Evolutionary conservation across 768 basidiomycete genomes (phyloP).

Genomic region (Leccinum arenicola): DNA sequence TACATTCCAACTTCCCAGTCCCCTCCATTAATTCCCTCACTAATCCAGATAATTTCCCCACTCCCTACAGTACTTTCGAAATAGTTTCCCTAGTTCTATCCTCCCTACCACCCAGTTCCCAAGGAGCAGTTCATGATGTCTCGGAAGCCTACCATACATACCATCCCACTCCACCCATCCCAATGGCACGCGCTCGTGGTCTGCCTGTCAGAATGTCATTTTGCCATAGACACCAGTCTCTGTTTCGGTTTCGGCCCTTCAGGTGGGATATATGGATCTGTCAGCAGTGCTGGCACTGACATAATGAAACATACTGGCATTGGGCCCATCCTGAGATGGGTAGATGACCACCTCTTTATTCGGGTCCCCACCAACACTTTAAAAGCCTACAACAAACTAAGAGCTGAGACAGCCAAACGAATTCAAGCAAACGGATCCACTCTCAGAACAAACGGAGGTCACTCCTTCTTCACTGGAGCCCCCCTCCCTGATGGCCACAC

Average conservation of each 20-base stretch:
- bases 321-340: not conserved
- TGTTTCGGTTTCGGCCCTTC: not conserved
- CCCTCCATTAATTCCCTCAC: not conserved
- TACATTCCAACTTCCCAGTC: not conserved
- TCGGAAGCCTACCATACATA: constrained; percentile 11
- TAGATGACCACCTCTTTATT: not conserved
- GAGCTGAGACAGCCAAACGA: no score
- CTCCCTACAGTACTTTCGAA: not conserved
- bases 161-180: constrained; percentile 24
- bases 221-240: no score
- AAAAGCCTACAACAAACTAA: no score
- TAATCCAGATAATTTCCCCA: not conserved
- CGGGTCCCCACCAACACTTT: accelerated
- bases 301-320: not conserved
- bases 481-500: not conserved
- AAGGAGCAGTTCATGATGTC: not conserved
- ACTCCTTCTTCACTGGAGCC: not conserved
- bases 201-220: no score
- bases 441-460: not conserved
- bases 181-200: constrained; percentile 34
- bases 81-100: not conserved
- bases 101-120: not conserved
- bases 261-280: not conserved
- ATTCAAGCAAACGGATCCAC: no score
- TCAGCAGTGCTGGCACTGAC: not conserved